Conservation (phyloP, 2,329 filamentous ascomycete genomes). For the Scolecobasidium constrictum region DNA sequence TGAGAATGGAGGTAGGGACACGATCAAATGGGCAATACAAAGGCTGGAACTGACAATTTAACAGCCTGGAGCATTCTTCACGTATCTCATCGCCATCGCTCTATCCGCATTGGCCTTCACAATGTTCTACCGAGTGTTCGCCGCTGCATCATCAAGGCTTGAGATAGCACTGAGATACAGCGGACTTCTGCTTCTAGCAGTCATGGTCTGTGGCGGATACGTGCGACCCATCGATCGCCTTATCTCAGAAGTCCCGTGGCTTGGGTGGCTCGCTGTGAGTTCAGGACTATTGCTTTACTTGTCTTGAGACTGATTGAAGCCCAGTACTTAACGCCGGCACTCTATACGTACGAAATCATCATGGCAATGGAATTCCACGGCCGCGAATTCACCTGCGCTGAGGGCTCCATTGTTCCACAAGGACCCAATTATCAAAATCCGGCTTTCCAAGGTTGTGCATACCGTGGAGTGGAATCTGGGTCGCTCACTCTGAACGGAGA, state of each 20-base stretch:
- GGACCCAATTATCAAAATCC: conserved; percentile 45
- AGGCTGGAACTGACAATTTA: too few species aligned
- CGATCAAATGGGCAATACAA: too few species aligned
- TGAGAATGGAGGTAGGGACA: conserved; percentile 32
- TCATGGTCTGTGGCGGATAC: conserved; percentile 23
- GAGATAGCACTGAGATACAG: conserved; percentile 21
- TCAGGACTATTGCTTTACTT: too few species aligned
- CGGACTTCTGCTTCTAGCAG: conserved; percentile 18
- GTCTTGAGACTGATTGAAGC: too few species aligned
- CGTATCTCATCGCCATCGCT: conserved; percentile 33
- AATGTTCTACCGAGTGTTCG: conserved; percentile 33
- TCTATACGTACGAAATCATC: conserved; percentile 21
- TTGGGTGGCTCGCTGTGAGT: conserved; percentile 10
- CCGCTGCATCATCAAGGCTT: conserved; percentile 12
- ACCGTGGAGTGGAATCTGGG: conserved; percentile 45
- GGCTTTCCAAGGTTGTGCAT: conserved; percentile 39
- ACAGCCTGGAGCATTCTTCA: too few species aligned
- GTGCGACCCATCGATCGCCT: conserved; percentile 21
- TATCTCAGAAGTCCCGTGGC: conserved; percentile 13
- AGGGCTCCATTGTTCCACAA: conserved; percentile 46
- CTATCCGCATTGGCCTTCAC: conserved; percentile 33
- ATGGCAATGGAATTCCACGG: conserved; percentile 48
- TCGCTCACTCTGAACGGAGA: conserved; percentile 47
- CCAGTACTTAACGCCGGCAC: conserved; percentile 13
- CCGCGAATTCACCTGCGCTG: conserved; percentile 45